Evolutionary conservation across 148 eudicot species (phyloP), one percentile per base, ranked within the genome.

Genomic region (Vaccinium vitisidaea): DNA sequence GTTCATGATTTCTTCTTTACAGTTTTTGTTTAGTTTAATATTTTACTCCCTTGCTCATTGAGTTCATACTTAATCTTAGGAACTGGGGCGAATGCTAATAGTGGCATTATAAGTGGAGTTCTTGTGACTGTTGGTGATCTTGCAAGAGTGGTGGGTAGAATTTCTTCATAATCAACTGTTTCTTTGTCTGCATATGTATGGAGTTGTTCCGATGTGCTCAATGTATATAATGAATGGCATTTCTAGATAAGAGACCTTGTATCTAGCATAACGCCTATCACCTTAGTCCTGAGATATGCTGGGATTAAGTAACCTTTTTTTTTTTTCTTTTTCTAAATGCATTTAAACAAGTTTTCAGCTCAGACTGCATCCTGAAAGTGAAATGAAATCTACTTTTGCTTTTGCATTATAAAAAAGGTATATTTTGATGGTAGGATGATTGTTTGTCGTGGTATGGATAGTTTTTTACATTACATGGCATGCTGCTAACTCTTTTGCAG

Each of bases 41-140:
- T 39, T 70, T 80, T 85, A 63, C 56, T 18, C 36, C 76, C 46
- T 65, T 84, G 55, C 80, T 85, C 71, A 81, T 83, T 27, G 11
- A 80, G 10, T 65, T 80, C 12, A n/a, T 84, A n/a, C 54, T 14
- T 82, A 8, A 80, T 80, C 86, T 59, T 92, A 97, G 98, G 98
- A 87, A 89, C 97, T 43, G 93, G 98, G 50, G 87, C 88, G 78
- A 93, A 88, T 86, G 95, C 95, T 76, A 95, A 95, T 90, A 94
- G 89, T 86, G 96, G 96, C 86, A 91, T 92, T 55, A 91, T 92
- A 67, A 90, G 92, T 61, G 98, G 98, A 61, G 98, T 97, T 87
- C 91, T 97, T 48, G 92, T 94, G 53, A 97, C 98, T 82, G 94
- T 97, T 85, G 99, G 99, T 84, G 98, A 97, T 91, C 94, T 97